phyloP scores from a whole-genome alignment of 345 rosid species.

The Cochlearia excelsa region DNA sequence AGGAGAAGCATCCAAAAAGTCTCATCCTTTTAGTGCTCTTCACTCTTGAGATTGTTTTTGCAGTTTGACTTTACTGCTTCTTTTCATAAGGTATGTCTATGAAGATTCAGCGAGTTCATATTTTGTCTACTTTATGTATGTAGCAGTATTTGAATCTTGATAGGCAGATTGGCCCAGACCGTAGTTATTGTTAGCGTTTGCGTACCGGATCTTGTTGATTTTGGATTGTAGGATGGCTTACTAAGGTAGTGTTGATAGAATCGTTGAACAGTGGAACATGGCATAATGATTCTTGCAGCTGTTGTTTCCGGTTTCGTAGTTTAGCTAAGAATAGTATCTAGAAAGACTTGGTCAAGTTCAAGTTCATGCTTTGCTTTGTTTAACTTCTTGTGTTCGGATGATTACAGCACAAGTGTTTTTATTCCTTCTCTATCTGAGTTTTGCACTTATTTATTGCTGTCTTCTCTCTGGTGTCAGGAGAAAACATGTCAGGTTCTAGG shows the following conservation, averaged over 20 bases:
- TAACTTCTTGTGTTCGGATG: not conserved
- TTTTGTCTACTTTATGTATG: not conserved
- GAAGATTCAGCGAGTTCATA: conserved; percentile 4
- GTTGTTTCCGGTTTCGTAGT: conserved; percentile 1
- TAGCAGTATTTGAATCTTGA: conserved; percentile 18
- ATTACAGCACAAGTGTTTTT: not conserved
- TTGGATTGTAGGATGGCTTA: conserved; percentile 18
- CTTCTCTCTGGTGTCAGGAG: conserved; percentile 23
- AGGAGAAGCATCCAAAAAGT: conserved; percentile 11
- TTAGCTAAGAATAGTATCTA: conserved; percentile 15
- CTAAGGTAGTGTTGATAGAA: conserved; percentile 3
- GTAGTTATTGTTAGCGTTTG: conserved; percentile 9
- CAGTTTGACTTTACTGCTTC: conserved; percentile 17
- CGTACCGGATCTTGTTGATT: conserved; percentile 22
- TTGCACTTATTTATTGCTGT: conserved; percentile 19
- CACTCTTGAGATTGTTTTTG: conserved; percentile 13
- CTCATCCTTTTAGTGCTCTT: conserved; percentile 3
- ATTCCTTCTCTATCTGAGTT: not conserved
- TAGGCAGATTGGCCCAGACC: conserved; percentile 24
- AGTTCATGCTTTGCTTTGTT: not conserved
- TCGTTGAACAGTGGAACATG: not conserved
- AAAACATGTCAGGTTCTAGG: conserved; percentile 77
- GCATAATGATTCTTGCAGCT: conserved; percentile 9
- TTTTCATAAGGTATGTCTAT: not conserved
- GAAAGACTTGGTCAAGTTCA: not conserved